Evolutionary conservation across 106 monocot species (phyloP).

Genomic region (Platanthera guangdongensis): DNA sequence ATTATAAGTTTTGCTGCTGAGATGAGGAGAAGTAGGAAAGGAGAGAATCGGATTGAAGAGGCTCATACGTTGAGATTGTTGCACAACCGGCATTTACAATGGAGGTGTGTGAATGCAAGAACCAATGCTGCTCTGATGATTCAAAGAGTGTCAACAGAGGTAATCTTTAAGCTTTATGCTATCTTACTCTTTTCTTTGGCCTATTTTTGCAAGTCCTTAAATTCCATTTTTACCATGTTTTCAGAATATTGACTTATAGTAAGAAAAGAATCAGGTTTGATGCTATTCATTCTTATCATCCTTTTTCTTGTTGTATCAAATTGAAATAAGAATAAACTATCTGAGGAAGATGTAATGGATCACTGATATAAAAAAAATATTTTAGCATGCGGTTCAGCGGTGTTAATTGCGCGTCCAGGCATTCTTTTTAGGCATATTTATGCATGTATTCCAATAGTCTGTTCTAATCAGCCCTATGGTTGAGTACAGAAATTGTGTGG

Average conservation of each 20-base stretch:
- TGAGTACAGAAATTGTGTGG: neutral
- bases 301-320: neutral
- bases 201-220: neutral
- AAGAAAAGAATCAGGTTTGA: neutral
- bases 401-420: neutral
- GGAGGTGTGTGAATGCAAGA: constrained; percentile 38
- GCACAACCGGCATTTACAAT: constrained; percentile 37
- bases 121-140: constrained; percentile 13
- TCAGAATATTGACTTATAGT: neutral
- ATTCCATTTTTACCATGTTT: neutral
- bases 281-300: neutral
- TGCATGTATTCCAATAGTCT: neutral
- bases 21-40: constrained; percentile 25
- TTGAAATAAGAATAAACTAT: neutral
- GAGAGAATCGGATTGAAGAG: constrained; percentile 45
- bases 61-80: constrained; percentile 33
- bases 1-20: constrained; percentile 29
- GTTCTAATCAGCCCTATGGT: neutral
- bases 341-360: neutral
- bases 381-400: neutral
- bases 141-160: constrained; percentile 30
- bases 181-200: neutral
- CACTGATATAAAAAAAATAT: neutral
- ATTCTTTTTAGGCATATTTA: neutral
- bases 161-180: constrained; percentile 3